A percentile compares a stretch with the other conserved stretches of the same genome.
These are phyloP conservation scores for Leccinum obscurum DNA, from an alignment of 768 basidiomycete species.

Conservation along the genomic window DNA sequence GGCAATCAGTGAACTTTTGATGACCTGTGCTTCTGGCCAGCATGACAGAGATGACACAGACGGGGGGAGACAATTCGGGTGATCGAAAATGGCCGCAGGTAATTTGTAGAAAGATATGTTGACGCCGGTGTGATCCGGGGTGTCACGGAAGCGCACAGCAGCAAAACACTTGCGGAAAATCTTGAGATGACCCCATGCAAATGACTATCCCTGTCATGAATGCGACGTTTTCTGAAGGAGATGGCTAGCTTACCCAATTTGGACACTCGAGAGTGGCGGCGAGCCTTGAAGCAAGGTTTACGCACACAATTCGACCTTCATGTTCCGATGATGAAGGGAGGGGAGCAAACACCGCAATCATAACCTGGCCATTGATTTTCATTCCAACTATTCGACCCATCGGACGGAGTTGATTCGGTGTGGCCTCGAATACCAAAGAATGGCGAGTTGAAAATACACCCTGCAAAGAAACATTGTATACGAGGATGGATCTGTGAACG, in stretches of 20 bases:
- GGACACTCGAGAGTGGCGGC: constrained; percentile 17
- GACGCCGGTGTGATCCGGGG: constrained; percentile 3
- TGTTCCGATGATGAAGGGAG: constrained; percentile 1
- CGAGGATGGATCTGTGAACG: constrained; percentile 21
- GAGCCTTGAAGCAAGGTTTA: constrained; percentile 19
- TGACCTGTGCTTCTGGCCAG: constrained; percentile 18
- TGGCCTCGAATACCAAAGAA: constrained; percentile 21
- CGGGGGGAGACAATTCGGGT: background rate
- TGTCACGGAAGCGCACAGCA: background rate
- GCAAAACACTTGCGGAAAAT: constrained; percentile 13
- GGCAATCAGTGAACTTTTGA: constrained; percentile 11
- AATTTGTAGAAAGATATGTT: constrained; percentile 16
- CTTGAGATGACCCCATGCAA: constrained; percentile 16
- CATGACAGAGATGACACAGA: background rate
- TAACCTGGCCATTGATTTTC: constrained; percentile 24
- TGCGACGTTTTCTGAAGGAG: background rate
- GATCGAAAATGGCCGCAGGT: constrained; percentile 15
- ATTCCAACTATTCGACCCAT: constrained; percentile 22
- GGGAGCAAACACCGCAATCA: constrained; percentile 18
- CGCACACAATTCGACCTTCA: constrained; percentile 16
- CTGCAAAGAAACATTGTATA: constrained; percentile 24
- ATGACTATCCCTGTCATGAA: constrained; percentile 13
- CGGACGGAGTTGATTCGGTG: constrained; percentile 11
- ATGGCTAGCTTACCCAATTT: constrained; percentile 17
- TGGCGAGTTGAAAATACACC: background rate